Conservation (phyloP, 306 rosid genomes). For the Aeschynomene evenia region DNA sequence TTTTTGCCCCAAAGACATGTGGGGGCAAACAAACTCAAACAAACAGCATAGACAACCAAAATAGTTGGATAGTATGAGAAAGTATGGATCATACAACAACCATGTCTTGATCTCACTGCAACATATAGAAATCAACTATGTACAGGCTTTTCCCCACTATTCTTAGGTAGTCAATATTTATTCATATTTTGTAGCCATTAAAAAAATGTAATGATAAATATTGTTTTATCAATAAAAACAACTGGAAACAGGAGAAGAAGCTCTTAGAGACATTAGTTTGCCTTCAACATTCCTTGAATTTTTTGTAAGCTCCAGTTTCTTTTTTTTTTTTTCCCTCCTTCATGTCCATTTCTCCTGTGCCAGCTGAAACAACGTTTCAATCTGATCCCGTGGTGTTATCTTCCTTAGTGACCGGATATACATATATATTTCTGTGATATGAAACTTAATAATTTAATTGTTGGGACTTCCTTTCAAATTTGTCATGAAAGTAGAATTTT, state of each 20-base stretch:
- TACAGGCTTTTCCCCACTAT: constrained; percentile 27
- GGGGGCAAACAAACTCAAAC: constrained; percentile 21
- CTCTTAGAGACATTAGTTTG: background rate
- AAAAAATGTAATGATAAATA: constrained; percentile 27
- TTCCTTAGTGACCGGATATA: background rate
- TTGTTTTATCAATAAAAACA: constrained; percentile 24
- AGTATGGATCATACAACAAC: constrained; percentile 10
- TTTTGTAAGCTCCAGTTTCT: background rate
- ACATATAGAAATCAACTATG: constrained; percentile 29
- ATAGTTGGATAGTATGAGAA: constrained; percentile 17
- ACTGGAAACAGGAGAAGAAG: constrained; percentile 16
- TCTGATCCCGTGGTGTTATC: background rate
- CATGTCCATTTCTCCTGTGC: background rate
- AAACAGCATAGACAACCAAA: constrained; percentile 17
- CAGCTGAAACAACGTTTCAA: constrained; percentile 13
- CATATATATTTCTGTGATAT: background rate
- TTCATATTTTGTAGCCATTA: constrained; percentile 40
- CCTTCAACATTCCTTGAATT: background rate
- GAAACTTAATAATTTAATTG: background rate
- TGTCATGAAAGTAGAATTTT: background rate
- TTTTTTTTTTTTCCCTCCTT: constrained; percentile 7
- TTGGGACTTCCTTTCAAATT: background rate
- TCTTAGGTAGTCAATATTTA: constrained; percentile 36
- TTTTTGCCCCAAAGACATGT: constrained; percentile 16
- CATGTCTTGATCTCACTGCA: constrained; percentile 5